Evolutionary conservation across 306 rosid species (phyloP), one percentile per base, ranked within the genome.

Genomic region (Lathyrus tuberosus): DNA sequence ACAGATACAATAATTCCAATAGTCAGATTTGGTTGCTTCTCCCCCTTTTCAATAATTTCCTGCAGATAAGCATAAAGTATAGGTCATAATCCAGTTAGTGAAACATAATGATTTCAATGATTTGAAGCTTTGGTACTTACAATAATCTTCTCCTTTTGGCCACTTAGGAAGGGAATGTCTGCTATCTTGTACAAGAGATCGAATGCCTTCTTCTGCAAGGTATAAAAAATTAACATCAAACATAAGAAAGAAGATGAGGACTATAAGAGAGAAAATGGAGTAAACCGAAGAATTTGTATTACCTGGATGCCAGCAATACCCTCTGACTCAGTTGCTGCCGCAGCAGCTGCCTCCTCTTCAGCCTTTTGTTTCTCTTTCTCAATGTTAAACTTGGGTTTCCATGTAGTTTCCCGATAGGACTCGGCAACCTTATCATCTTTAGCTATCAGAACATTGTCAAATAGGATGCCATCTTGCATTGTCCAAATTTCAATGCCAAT

Each of bases 401-500:
- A 94, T 20, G 86, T 70, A n/a, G 89, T 76, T 42, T 77, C 92
- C 15, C 99, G 71, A 62, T 88, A 91, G 31, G 96, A 82, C 31
- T 76, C 81, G 1, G 99, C 99, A 68, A 82, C 63, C 81, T 84
- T 88, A 75, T 88, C 97, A 65, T 91, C 96, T n/a, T 68, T 75
- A 0, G 89, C 85, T 9, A 94, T 91, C 76, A 94, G 65, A 75
- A 94, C 11, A 62, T 94, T 91, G 84, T 94, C 99, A 62, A 94
- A 94, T 80, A 94, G 71, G 33, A 94, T 84, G 48, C 99, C 99
- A 62, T 91, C 95, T 64, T 94, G 97, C 99, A 94, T 94, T 41
- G 99, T 94, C 99, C 99, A 94, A 35, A 94, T 94, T 80, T 94
- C 99, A 84, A 94, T 91, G 52, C 99, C 99, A 48, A 94, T 71